These are phyloP conservation scores for Martiniozyma abietophila DNA, from an alignment of 805 yeast genomes.

Conservation along the genomic window DNA sequence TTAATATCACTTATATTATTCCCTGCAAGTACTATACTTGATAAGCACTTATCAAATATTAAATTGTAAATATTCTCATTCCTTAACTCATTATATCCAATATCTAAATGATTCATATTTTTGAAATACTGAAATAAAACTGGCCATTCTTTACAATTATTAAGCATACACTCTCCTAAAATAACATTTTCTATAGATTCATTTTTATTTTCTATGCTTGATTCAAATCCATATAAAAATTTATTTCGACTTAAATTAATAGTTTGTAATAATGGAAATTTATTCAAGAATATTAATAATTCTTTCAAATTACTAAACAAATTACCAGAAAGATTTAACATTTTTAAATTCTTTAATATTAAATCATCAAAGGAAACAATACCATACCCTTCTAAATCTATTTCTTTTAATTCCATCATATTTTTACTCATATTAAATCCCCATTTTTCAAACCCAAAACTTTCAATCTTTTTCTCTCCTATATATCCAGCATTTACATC, in stretches of 20 bases:
- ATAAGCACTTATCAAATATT: too few relatives aligned
- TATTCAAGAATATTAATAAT: constrained; percentile 29
- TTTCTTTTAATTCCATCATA: constrained; percentile 9
- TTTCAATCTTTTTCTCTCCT: too few relatives aligned
- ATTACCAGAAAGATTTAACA: constrained; percentile 3
- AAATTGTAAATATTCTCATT: constrained; percentile 7
- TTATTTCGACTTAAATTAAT: constrained; percentile 50
- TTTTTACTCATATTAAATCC: not conserved
- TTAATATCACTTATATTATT: too few relatives aligned
- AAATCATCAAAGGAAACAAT: constrained; percentile 35
- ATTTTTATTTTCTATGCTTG: too few relatives aligned
- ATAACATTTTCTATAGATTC: not conserved
- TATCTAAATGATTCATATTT: constrained; percentile 35
- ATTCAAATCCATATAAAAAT: constrained; percentile 23
- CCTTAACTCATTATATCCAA: constrained; percentile 8
- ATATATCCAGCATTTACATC: constrained; percentile 14
- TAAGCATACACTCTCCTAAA: constrained; percentile 3
- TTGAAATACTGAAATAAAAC: constrained; percentile 21
- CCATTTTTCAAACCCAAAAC: too few relatives aligned
- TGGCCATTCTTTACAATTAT: not conserved
- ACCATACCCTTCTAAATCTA: constrained; percentile 20
- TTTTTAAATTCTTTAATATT: constrained; percentile 14
- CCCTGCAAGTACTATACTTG: too few relatives aligned
- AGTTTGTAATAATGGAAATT: constrained; percentile 29
- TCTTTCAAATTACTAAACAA: constrained; percentile 26